Base-by-base conservation (phyloP, 169 alveolate genomes). In the Eimeria sp. region DNA sequence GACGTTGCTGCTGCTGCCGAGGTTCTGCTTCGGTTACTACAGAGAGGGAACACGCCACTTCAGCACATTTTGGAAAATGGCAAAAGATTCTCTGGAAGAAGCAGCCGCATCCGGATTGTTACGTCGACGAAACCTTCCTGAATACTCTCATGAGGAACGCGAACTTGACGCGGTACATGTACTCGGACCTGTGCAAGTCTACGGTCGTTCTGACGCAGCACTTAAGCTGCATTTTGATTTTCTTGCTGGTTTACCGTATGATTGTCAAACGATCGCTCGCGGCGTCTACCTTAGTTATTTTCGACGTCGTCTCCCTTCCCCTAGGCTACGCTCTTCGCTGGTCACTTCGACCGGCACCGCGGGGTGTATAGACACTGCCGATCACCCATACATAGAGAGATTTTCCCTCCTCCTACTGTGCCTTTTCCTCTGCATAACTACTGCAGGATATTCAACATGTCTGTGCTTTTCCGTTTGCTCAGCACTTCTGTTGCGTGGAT, bases 141-240 rank as follows among this genome's bases (percentile, higher is more conserved):
- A 61, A 47, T 43, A 27, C 91, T 5, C 65, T 91, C 54, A 58
- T 73, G 80, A 18, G 91, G 25, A 91, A 91, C 51, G 82, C 90
- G 7, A 73, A 76, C 54, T 11, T 75, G 57, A 58, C 89, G 70
- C 47, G 87, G 14, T 91, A 91, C 45, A 61, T 63, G 63, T 78
- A 76, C 73, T 30, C 92, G 0, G 91, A 76, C 25, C 63, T 92
- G 73, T 83, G 96, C 92, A 76, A 72, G 10, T 63, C 96, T 13
- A 92, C 91, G 13, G 92, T 73, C 4, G 95, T 73, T 25, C 57
- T 91, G 5, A 91, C 95, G 30, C 95, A 91, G 63, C 95, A 91
- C 63, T 25, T 73, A 80, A 75, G 91, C 45, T 57, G 84, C 49
- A 30, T 91, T 47, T 43, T 91, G 20, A 73, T 47, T 30, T 91